These are phyloP conservation scores for Zygotorulaspora florentina DNA, from an alignment of 805 yeast genomes.

Conservation along the genomic window DNA sequence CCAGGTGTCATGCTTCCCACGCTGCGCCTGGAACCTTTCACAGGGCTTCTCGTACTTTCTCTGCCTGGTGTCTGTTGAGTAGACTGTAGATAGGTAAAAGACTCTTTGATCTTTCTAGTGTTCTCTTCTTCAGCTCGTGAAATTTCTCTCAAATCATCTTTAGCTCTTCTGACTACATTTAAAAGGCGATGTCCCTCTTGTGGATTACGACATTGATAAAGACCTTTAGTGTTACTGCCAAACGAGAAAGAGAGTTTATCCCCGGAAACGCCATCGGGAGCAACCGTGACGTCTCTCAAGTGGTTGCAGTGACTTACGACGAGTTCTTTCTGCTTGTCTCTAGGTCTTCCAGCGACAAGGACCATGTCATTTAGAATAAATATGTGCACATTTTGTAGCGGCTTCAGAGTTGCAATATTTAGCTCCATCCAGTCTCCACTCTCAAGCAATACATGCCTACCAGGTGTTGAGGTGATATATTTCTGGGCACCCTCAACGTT, in stretches of 20 bases:
- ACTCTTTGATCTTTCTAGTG: conserved; percentile 42
- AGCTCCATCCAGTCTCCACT: conserved; percentile 84
- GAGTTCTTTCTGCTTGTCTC: conserved; percentile 39
- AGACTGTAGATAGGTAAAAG: conserved; percentile 39
- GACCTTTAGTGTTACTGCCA: conserved; percentile 13
- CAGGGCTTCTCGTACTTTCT: conserved; percentile 32
- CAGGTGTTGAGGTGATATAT: conserved; percentile 66
- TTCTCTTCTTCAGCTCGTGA: conserved; percentile 46
- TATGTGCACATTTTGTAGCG: conserved; percentile 68
- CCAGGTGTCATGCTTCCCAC: conserved; percentile 20
- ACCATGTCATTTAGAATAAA: conserved; percentile 74
- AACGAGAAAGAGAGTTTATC: conserved; percentile 21
- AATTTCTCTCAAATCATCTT: conserved; percentile 54
- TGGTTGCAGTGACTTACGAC: conserved; percentile 81
- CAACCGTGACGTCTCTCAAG: conserved; percentile 52
- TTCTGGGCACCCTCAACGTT: conserved; percentile 92
- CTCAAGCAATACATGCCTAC: conserved; percentile 74
- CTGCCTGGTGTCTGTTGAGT: conserved; percentile 35
- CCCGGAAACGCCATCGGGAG: conserved; percentile 26
- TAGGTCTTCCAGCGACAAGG: conserved; percentile 60
- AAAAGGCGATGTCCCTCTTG: conserved; percentile 40
- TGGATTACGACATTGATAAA: conserved; percentile 26
- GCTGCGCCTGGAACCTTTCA: conserved; percentile 35
- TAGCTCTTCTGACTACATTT: conserved; percentile 56
- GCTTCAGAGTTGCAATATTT: conserved; percentile 80